A percentile compares a stretch with the other conserved stretches of the same genome.
These are phyloP conservation scores for Camellia lanceoleosa DNA, from an alignment of 148 eudicot species.

Conservation along the genomic window DNA sequence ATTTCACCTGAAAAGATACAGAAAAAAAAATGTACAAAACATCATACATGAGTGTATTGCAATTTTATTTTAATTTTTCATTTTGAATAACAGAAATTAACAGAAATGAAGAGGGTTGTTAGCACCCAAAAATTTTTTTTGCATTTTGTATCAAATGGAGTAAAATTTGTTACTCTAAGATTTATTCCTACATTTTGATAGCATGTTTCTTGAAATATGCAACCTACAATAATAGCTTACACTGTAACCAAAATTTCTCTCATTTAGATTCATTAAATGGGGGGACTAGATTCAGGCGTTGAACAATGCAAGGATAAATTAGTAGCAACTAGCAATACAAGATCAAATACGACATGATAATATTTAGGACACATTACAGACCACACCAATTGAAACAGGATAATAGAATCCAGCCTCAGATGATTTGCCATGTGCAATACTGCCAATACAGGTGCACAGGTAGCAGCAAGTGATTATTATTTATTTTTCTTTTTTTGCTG, in stretches of 20 bases:
- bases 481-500: no score
- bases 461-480: not conserved
- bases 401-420: no score
- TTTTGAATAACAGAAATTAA: not conserved
- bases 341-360: not conserved
- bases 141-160: not conserved
- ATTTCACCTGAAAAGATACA: constrained; percentile 57
- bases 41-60: not conserved
- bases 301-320: not conserved
- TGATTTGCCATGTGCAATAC: no score
- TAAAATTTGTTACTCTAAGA: not conserved
- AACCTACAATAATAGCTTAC: not conserved
- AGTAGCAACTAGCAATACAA: not conserved
- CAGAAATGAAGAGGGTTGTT: not conserved
- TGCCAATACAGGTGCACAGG: not conserved
- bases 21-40: not conserved
- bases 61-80: not conserved
- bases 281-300: not conserved
- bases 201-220: not conserved
- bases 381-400: not conserved
- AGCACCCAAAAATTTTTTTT: not conserved
- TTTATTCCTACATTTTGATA: not conserved
- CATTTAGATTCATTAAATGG: not conserved
- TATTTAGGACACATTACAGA: not conserved
- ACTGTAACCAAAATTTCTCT: not conserved